phyloP scores from a whole-genome alignment of 106 monocot genomes.

The Cymbidium sinense region DNA sequence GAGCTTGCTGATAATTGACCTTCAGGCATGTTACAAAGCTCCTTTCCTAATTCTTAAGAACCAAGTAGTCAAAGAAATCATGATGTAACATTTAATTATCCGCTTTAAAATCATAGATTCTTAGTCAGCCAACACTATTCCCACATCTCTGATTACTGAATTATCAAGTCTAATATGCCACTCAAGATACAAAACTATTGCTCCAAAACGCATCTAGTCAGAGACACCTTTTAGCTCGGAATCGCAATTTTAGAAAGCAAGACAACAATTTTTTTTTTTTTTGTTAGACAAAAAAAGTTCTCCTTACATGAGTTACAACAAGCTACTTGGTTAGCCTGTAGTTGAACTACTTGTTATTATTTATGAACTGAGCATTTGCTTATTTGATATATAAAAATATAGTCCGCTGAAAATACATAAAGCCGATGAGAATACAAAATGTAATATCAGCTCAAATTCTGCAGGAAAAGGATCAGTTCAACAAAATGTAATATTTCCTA shows the following conservation, averaged over 20 bases:
- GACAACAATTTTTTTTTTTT: not conserved
- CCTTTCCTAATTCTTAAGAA: not conserved
- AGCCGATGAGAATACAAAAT: not conserved
- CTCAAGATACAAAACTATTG: not conserved
- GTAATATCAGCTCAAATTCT: not conserved
- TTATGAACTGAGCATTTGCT: not conserved
- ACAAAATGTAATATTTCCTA: not conserved
- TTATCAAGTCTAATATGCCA: not conserved
- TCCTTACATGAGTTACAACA: not conserved
- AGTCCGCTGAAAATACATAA: not conserved
- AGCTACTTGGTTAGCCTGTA: not conserved
- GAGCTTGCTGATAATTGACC: not conserved
- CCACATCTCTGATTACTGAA: not conserved
- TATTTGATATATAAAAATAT: not conserved
- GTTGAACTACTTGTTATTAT: not conserved
- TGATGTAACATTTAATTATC: not conserved
- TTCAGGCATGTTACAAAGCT: not conserved
- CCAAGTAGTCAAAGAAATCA: not conserved
- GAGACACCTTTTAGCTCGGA: not conserved
- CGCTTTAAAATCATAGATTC: not conserved
- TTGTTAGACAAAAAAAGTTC: too few relatives aligned
- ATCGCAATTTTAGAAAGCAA: not conserved
- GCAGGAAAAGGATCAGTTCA: not conserved
- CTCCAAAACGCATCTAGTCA: not conserved
- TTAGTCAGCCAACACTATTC: not conserved